Base-by-base conservation (phyloP, 2,329 filamentous ascomycete genomes). In the Eutypella sp. region DNA sequence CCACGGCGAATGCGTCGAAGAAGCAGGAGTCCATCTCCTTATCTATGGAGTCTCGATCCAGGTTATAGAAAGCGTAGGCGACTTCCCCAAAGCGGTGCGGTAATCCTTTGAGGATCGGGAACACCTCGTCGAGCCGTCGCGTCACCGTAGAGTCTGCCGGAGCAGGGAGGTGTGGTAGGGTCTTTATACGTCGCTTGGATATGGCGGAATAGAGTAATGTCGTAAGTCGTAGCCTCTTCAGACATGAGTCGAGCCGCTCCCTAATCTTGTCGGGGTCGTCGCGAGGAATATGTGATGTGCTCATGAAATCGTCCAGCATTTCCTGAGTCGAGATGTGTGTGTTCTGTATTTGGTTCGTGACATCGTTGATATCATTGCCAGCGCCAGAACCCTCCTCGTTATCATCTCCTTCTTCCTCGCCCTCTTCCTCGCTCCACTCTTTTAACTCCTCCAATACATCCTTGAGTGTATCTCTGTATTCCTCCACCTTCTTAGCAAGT, bases 381-480 rank as follows among this genome's bases (percentile, higher is more conserved):
- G 29, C 5, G 5, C 29, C 29, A n/a, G n/a, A n/a, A n/a, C n/a
- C n/a, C n/a, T n/a, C n/a, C n/a, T n/a, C n/a, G 11, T 63, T 65
- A 25, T 62, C 64, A 16, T 64, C 71, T 46, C 61, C 68, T 42
- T 71, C 82, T 1, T 81, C 81, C 3, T 81, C 78, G 0, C 78
- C 75, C 9, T 80, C 77, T 57, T 89, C 85, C 1, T 89, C 86
- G 18, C 84, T 82, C 89, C 91, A 96, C 56, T 92, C 89, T 62
- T 89, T 88, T 53, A 96, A 66, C 68, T 96, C 92, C 51, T 87
- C 81, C 55, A 95, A 79, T 0, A 89, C 86, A 68, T 96, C 92
- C 56, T 87, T 80, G 20, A 96, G 70, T 2, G 86, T 79, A 46
- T 87, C 87, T 34, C 82, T 73, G 67, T 85, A 88, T 62, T 90